Percentiles rank a stretch among this genome's conserved stretches.
Evolutionary conservation across 2,329 filamentous ascomycete genomes (phyloP).

Genomic region (Trichoderma polysporum): DNA sequence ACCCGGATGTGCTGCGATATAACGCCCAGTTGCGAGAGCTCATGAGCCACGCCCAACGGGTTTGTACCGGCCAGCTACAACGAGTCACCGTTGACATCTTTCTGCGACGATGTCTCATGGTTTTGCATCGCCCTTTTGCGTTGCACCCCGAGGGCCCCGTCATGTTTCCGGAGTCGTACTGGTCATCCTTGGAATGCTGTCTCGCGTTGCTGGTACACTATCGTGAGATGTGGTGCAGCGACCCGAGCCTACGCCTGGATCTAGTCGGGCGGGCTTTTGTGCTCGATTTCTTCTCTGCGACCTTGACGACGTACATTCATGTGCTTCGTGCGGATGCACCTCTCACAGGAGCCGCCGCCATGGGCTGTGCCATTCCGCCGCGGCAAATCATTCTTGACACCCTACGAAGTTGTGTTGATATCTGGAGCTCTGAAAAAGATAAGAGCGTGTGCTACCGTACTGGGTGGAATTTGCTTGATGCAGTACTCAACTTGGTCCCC

Average conservation of each 20-base stretch:
- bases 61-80: constrained; percentile 34
- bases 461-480: constrained; percentile 34
- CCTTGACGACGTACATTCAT: constrained; percentile 36
- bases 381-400: constrained; percentile 39
- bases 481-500: constrained; percentile 31
- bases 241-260: constrained; percentile 29
- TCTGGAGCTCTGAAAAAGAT: constrained; percentile 37
- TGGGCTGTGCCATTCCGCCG: constrained; percentile 34
- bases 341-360: constrained; percentile 30
- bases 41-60: constrained; percentile 33
- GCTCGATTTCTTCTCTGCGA: constrained; percentile 39
- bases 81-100: constrained; percentile 38
- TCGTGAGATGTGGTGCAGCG: constrained; percentile 36
- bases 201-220: constrained; percentile 38
- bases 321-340: constrained; percentile 37
- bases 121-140: constrained; percentile 38
- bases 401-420: constrained; percentile 35
- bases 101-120: constrained; percentile 37
- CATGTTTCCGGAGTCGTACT: constrained; percentile 38
- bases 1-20: constrained; percentile 36
- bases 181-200: constrained; percentile 39
- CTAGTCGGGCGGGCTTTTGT: constrained; percentile 37
- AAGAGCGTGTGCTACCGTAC: constrained; percentile 39
- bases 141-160: constrained; percentile 35
- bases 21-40: constrained; percentile 35